A percentile compares a stretch with the other conserved stretches of the same genome.
Evolutionary conservation across 2,329 filamentous ascomycete species (phyloP).

Genomic region (Colletotrichum lindemuthianum): DNA sequence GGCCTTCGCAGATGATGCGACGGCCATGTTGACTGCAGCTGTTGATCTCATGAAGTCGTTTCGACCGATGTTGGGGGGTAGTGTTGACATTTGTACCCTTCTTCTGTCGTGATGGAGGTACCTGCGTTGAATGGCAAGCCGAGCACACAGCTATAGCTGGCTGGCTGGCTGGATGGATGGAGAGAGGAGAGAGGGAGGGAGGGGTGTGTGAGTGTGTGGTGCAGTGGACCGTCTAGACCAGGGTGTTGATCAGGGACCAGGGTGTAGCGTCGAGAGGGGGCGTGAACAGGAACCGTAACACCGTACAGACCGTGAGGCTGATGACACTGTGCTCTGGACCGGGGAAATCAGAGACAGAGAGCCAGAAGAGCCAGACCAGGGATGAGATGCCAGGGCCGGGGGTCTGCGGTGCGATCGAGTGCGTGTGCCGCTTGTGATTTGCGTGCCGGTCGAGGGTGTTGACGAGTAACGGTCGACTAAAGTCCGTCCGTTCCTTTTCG

Average conservation of each 20-base stretch:
- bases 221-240: conserved; percentile 26
- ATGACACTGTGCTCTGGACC: conserved; percentile 30
- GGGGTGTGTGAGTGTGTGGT: conserved; percentile 37
- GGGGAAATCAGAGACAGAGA: conserved; percentile 1
- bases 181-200: conserved; percentile 30
- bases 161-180: conserved; percentile 35
- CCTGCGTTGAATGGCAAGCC: conserved; percentile 52
- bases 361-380: too few species aligned
- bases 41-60: conserved; percentile 56
- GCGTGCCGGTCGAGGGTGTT: conserved; percentile 5
- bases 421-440: conserved; percentile 27
- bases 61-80: conserved; percentile 66
- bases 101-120: conserved; percentile 48
- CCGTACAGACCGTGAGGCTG: background rate
- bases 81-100: conserved; percentile 72
- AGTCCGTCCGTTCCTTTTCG: conserved; percentile 18
- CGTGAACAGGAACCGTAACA: conserved; percentile 28
- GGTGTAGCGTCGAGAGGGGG: conserved; percentile 14
- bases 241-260: conserved; percentile 25
- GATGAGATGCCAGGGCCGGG: background rate
- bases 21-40: conserved; percentile 67
- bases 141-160: conserved; percentile 37
- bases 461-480: conserved; percentile 4
- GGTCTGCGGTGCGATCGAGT: conserved; percentile 6
- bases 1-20: conserved; percentile 67